A percentile compares a stretch with the other conserved stretches of the same genome.
Evolutionary conservation across 2,329 filamentous ascomycete genomes (phyloP).

Genomic region (Incumbomyces delicatus): DNA sequence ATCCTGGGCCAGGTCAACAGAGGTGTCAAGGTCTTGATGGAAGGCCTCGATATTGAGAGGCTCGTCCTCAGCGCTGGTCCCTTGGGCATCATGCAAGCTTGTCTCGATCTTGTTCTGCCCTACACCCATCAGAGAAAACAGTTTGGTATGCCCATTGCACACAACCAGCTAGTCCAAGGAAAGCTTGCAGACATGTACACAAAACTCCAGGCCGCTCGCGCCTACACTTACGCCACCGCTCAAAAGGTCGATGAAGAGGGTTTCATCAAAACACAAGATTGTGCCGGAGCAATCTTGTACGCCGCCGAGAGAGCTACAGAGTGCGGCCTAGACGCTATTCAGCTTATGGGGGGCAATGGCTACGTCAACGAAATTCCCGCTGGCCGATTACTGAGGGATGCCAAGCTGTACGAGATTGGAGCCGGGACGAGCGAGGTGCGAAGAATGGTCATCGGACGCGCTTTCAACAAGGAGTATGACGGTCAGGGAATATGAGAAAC

Average conservation of each 20-base stretch:
- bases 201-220: conserved; percentile 70
- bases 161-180: conserved; percentile 88
- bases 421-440: conserved; percentile 91
- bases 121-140: conserved; percentile 85
- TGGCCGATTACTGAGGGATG: conserved; percentile 68
- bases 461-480: conserved; percentile 77
- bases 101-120: conserved; percentile 74
- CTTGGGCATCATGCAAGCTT: conserved; percentile 86
- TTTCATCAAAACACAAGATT: conserved; percentile 73
- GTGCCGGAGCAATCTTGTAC: conserved; percentile 86
- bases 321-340: conserved; percentile 75
- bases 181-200: conserved; percentile 97
- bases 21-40: conserved; percentile 88
- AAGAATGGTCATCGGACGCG: conserved; percentile 85
- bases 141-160: conserved; percentile 75
- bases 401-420: conserved; percentile 88
- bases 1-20: conserved; percentile 69
- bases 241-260: conserved; percentile 67
- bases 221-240: conserved; percentile 82
- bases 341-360: conserved; percentile 88
- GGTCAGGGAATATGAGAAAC: conserved; percentile 14
- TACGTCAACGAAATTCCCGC: conserved; percentile 94
- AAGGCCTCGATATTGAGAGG: conserved; percentile 86
- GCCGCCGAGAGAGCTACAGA: conserved; percentile 86
- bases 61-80: conserved; percentile 86